phyloP scores from a whole-genome alignment of 805 yeast genomes.

The Yarrowia deformans region DNA sequence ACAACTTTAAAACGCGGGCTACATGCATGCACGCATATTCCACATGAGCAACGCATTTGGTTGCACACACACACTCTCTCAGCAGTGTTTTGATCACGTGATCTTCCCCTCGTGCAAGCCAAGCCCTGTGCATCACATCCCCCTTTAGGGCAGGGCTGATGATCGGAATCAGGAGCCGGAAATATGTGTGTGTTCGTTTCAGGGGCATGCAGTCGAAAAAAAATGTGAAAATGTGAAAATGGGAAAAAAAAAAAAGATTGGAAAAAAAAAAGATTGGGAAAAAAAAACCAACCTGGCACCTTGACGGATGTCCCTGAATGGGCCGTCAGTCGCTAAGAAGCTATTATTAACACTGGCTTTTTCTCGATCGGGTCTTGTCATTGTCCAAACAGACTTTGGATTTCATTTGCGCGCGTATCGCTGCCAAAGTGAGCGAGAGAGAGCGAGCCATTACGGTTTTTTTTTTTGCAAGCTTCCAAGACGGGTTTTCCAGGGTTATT shows the following conservation, averaged over 20 bases:
- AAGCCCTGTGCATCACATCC: too few relatives aligned
- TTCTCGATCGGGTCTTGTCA: conserved; percentile 13
- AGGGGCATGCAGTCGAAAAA: conserved; percentile 14
- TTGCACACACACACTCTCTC: too few relatives aligned
- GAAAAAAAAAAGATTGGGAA: too few relatives aligned
- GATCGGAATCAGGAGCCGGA: too few relatives aligned
- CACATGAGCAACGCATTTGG: conserved; percentile 21
- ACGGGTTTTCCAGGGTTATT: too few relatives aligned
- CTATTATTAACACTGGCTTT: conserved; percentile 7
- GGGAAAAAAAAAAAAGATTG: too few relatives aligned
- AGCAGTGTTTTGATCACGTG: conserved; percentile 14
- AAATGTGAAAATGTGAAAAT: too few relatives aligned
- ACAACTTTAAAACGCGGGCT: conserved; percentile 16
- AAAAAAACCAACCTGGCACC: too few relatives aligned
- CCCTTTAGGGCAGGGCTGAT: too few relatives aligned
- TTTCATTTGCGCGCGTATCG: conserved; percentile 35
- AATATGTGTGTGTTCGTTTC: neutral
- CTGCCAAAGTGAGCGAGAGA: neutral
- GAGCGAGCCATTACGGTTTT: neutral
- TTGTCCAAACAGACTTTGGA: conserved; percentile 1
- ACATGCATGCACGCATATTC: conserved; percentile 7
- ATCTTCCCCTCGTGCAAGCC: neutral
- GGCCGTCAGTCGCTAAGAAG: neutral
- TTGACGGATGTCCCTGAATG: too few relatives aligned
- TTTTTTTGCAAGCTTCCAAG: neutral